Conservation (phyloP, 148 eudicot genomes). For the Beta vulgaris region DNA sequence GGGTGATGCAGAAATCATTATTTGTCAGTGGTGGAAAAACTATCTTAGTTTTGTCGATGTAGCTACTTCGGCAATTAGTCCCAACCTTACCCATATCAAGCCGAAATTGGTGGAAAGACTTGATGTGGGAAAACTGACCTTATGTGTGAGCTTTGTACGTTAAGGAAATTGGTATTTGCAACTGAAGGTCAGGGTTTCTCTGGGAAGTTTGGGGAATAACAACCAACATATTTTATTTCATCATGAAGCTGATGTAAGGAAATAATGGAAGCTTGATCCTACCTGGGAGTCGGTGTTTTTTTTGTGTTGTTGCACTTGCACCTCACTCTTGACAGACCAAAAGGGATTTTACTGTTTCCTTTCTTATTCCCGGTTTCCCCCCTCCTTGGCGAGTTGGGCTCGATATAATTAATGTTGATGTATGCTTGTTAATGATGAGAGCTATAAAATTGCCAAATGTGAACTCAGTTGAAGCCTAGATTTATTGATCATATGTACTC, state of each 20-base stretch:
- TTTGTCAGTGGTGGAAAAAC: not conserved
- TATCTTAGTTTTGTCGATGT: not conserved
- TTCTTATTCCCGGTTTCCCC: not conserved
- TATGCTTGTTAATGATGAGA: not conserved
- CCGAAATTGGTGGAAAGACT: not conserved
- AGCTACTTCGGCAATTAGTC: not conserved
- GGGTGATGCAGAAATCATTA: too few species aligned
- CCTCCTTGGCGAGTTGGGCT: too few species aligned
- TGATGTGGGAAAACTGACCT: not conserved
- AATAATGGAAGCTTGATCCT: not conserved
- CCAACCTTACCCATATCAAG: not conserved
- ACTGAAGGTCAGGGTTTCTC: not conserved
- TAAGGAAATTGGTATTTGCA: not conserved
- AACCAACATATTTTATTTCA: not conserved
- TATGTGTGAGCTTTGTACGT: not conserved
- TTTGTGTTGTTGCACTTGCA: too few species aligned
- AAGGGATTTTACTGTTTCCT: too few species aligned
- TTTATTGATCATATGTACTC: not conserved
- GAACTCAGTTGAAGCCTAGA: slow-evolving; percentile 6
- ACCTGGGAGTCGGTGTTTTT: too few species aligned
- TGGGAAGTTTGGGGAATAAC: not conserved
- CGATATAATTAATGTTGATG: not conserved
- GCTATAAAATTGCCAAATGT: too few species aligned
- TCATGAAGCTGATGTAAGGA: not conserved
- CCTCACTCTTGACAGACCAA: too few species aligned